phyloP scores from a whole-genome alignment of 768 basidiomycete genomes.

The Lentinula raphanica region DNA sequence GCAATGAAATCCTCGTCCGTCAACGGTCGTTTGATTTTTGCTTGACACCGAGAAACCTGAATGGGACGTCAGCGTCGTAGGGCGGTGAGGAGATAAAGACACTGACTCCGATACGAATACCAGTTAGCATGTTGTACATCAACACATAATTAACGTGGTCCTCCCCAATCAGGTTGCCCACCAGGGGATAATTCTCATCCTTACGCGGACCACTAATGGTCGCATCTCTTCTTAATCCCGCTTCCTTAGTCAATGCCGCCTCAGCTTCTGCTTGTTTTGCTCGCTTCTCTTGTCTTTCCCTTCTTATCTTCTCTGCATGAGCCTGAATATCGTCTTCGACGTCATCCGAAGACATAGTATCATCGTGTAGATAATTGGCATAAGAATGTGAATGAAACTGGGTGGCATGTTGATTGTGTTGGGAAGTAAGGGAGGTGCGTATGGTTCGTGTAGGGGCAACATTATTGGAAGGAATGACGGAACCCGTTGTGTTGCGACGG shows the following conservation, averaged over 20 bases:
- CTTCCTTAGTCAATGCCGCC: slow-evolving; percentile 42
- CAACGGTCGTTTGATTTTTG: slow-evolving; percentile 83
- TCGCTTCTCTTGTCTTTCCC: slow-evolving; percentile 71
- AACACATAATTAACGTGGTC: slow-evolving; percentile 97
- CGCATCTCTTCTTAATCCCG: slow-evolving; percentile 12
- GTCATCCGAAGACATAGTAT: slow-evolving; percentile 34
- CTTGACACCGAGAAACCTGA: slow-evolving; percentile 93
- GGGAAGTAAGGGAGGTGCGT: slow-evolving; percentile 23
- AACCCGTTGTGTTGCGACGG: slow-evolving; percentile 71
- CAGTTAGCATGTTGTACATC: slow-evolving; percentile 99
- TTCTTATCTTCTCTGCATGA: slow-evolving; percentile 83
- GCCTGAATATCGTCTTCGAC: slow-evolving; percentile 78
- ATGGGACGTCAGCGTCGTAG: slow-evolving; percentile 10
- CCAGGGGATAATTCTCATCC: slow-evolving; percentile 57
- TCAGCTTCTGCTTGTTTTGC: slow-evolving; percentile 60
- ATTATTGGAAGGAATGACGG: slow-evolving; percentile 25
- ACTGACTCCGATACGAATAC: slow-evolving; percentile 89
- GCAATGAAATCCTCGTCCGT: slow-evolving; percentile 84
- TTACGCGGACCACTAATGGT: slow-evolving; percentile 10
- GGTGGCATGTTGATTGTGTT: slow-evolving; percentile 28
- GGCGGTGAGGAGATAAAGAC: not conserved
- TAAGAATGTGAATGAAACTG: slow-evolving; percentile 9
- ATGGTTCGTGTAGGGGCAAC: slow-evolving; percentile 10
- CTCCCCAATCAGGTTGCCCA: slow-evolving; percentile 97
- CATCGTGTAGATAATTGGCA: not conserved